Evolutionary conservation across 805 yeast species (phyloP), one percentile per base, ranked within the genome.

Genomic region (Tetrapisispora pingtungensis): DNA sequence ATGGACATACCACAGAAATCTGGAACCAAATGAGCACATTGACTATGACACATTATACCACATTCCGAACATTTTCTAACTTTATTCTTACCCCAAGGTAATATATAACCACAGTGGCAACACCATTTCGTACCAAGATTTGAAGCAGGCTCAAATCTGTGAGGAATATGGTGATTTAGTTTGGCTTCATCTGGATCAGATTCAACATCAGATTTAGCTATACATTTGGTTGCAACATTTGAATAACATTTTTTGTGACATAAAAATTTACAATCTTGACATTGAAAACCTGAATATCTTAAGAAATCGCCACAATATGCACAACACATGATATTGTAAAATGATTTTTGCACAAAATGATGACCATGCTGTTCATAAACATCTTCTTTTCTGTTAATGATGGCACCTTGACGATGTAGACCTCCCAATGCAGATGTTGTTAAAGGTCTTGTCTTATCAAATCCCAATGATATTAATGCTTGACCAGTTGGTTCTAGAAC

Each of bases 121-220:
- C 99, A 93, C 99, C 99, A 93, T 60, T 90, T 89, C 2, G 99
- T 94, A 56, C 96, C 94, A 66, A 88, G 81, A 59, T 93, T 93
- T 15, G 93, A 75, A 24, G 80, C 77, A n/a, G 90, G 89, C 53
- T 85, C 96, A 62, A 90, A 90, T 61, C 96, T 78, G 62, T 93
- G 99, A 31, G 98, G 98, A 54, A 93, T 93, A 52, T 95, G 84
- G 64, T 93, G 97, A 58, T 93, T 93, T 62, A 93, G 75, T 63
- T 85, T 81, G 19, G 84, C 77, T 53, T 81, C 90, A 58, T 82
- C 88, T 2, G 78, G 72, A 58, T 80, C 85, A 36, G 71, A 64
- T 48, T 81, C 88, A 4, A 79, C 73, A 47, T 84, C 78, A 3
- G 88, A 76, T 57, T 80, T 82, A 2, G 89, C 82, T 46, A 84